phyloP scores from a whole-genome alignment of 805 yeast genomes.

The Wickerhamiella lipophila region DNA sequence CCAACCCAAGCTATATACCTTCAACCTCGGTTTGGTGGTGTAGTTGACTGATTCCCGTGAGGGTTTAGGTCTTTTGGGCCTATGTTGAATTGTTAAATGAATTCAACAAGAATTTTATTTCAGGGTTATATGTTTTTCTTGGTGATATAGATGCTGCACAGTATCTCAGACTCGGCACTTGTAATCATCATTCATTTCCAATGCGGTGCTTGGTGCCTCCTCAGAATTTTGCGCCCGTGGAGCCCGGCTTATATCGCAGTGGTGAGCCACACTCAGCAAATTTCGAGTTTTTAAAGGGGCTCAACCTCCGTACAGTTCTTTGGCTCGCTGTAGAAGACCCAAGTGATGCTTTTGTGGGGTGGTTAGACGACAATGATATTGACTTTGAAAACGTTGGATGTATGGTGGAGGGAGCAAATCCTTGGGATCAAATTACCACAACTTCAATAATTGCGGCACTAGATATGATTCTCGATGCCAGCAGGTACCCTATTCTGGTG shows the following conservation, averaged over 20 bases:
- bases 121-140: too few species aligned
- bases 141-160: too few species aligned
- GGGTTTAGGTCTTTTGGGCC: too few species aligned
- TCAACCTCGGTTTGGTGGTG: not conserved
- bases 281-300: constrained; percentile 66
- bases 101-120: too few species aligned
- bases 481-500: constrained; percentile 73
- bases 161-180: not conserved
- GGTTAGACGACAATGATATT: constrained; percentile 60
- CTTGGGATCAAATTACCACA: constrained; percentile 93
- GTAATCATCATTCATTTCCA: not conserved
- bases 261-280: constrained; percentile 95
- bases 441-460: constrained; percentile 66
- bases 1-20: not conserved
- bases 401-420: constrained; percentile 71
- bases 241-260: constrained; percentile 68
- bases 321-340: constrained; percentile 98
- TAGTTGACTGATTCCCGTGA: too few species aligned
- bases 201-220: constrained; percentile 55
- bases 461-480: constrained; percentile 55
- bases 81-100: too few species aligned
- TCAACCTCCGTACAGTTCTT: constrained; percentile 64
- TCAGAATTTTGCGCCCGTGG: constrained; percentile 89
- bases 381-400: constrained; percentile 72
- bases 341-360: constrained; percentile 70